phyloP scores from a whole-genome alignment of 768 basidiomycete species.

The Vararia minispora region DNA sequence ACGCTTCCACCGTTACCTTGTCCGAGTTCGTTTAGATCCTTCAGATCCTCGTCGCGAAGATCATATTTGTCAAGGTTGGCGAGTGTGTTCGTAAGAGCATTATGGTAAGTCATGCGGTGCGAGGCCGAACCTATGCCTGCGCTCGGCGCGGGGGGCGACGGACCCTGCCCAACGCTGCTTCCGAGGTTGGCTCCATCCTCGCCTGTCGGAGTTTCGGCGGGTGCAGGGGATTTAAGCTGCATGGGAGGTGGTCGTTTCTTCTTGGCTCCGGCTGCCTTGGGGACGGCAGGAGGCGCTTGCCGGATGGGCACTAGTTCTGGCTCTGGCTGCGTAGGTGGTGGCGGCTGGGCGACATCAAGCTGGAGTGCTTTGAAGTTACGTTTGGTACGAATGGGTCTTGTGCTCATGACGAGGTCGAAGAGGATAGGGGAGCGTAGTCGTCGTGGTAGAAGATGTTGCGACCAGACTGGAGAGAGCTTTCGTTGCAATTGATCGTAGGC shows the following conservation, averaged over 20 bases:
- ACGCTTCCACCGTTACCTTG: slow-evolving; percentile 97
- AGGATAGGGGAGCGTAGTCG: not conserved
- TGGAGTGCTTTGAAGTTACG: slow-evolving; percentile 84
- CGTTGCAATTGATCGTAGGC: too few species aligned
- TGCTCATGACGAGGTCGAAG: slow-evolving; percentile 19
- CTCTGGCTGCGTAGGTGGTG: slow-evolving; percentile 27
- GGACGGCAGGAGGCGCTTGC: slow-evolving; percentile 21
- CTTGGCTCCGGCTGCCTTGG: slow-evolving; percentile 37
- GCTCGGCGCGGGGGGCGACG: slow-evolving; percentile 41
- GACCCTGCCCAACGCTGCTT: slow-evolving; percentile 35
- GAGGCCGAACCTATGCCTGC: slow-evolving; percentile 37
- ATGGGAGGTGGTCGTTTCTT: slow-evolving; percentile 79
- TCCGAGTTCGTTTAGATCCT: slow-evolving; percentile 84
- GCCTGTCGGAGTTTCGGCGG: slow-evolving; percentile 20
- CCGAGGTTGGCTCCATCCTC: slow-evolving; percentile 27
- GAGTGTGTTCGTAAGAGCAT: slow-evolving; percentile 70
- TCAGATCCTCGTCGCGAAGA: slow-evolving; percentile 80
- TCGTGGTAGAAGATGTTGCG: too few species aligned
- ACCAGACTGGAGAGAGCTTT: too few species aligned
- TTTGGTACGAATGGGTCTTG: slow-evolving; percentile 74
- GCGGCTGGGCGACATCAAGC: slow-evolving; percentile 45
- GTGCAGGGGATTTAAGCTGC: slow-evolving; percentile 64
- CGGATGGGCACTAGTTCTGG: slow-evolving; percentile 26
- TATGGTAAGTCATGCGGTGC: slow-evolving; percentile 65
- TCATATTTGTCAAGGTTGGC: slow-evolving; percentile 83